Evolutionary conservation across 441 rosid species (phyloP).

Genomic region (Corymbia citriodora): DNA sequence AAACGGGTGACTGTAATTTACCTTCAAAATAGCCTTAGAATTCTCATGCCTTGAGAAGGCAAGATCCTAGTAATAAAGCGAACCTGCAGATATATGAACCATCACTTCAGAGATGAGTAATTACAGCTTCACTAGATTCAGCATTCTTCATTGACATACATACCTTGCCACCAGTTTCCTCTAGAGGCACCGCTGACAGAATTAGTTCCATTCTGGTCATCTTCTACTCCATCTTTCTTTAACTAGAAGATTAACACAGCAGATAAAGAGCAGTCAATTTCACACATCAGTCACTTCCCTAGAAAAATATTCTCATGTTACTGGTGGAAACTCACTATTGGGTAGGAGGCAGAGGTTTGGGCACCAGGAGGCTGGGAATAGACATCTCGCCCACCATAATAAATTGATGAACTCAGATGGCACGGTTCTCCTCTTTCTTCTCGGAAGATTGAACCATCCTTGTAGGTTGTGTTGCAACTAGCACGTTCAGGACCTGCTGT

Average conservation of each 20-base stretch:
- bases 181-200: constrained; percentile 55
- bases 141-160: background rate
- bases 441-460: constrained; percentile 23
- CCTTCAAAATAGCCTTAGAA: constrained; percentile 24
- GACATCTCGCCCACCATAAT: constrained; percentile 83
- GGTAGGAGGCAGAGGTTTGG: constrained; percentile 31
- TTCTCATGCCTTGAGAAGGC: constrained; percentile 14
- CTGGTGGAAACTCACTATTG: constrained; percentile 35
- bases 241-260: constrained; percentile 29
- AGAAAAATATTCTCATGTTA: background rate
- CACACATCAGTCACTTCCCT: background rate
- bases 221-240: constrained; percentile 52
- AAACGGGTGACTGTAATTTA: background rate
- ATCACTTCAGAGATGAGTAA: background rate
- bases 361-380: constrained; percentile 36
- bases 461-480: constrained; percentile 18
- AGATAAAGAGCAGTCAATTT: background rate
- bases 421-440: constrained; percentile 58
- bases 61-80: constrained; percentile 68
- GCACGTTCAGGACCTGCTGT: constrained; percentile 29
- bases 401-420: constrained; percentile 75
- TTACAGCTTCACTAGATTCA: background rate
- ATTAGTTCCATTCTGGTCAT: constrained; percentile 47
- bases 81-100: constrained; percentile 42
- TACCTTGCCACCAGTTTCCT: constrained; percentile 98